These are phyloP conservation scores for Pyrenophora teres DNA, from an alignment of 2,329 filamentous ascomycete species.

Conservation along the genomic window DNA sequence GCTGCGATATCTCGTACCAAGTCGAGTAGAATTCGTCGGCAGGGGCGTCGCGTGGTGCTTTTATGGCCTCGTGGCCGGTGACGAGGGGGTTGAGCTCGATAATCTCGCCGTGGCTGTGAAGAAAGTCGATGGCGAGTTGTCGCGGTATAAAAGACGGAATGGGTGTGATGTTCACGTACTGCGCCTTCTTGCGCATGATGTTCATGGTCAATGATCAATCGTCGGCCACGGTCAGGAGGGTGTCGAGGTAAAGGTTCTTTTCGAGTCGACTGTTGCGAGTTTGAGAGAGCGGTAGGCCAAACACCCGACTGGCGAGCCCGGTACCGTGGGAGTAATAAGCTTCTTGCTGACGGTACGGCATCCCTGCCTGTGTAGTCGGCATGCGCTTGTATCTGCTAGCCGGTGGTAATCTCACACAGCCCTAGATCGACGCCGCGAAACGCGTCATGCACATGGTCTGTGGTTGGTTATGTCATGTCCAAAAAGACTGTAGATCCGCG, in stretches of 20 bases:
- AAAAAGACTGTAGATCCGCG: conserved; percentile 2
- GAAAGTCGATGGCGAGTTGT: conserved; percentile 72
- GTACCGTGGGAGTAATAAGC: conserved; percentile 3
- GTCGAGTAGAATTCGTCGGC: conserved; percentile 74
- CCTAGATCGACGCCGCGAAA: conserved; percentile 16
- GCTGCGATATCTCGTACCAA: conserved; percentile 74
- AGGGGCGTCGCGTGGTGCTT: conserved; percentile 69
- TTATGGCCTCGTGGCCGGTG: conserved; percentile 65
- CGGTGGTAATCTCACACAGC: conserved; percentile 12
- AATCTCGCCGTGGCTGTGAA: conserved; percentile 72
- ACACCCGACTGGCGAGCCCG: background rate
- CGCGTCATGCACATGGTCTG: conserved; percentile 35
- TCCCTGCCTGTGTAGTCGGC: conserved; percentile 14
- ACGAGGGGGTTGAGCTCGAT: conserved; percentile 74
- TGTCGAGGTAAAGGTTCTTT: background rate
- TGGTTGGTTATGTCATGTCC: conserved; percentile 29
- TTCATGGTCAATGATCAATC: conserved; percentile 23
- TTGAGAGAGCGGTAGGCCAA: background rate
- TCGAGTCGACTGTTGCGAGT: conserved; percentile 5
- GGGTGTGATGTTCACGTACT: conserved; percentile 70
- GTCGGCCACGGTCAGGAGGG: background rate
- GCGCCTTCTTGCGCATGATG: conserved; percentile 62
- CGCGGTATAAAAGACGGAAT: conserved; percentile 72
- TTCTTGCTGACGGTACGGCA: conserved; percentile 14
- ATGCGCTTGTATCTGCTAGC: conserved; percentile 12